Base-by-base conservation (phyloP, 108 stramenopile genomes). In the Fistulifera solaris region DNA sequence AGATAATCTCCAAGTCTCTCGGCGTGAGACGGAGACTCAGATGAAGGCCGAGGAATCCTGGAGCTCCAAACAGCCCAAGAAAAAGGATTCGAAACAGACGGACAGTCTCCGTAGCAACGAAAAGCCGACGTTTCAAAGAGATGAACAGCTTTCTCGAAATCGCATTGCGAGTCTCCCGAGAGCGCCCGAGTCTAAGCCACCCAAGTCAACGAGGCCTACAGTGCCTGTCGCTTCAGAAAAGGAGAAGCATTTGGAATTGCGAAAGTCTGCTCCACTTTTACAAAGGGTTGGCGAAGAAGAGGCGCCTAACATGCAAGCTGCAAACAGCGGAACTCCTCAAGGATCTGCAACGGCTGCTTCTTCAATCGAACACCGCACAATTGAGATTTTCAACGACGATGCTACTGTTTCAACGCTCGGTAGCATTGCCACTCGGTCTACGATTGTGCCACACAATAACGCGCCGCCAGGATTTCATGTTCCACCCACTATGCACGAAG, bases 41-140 rank as follows among this genome's bases (percentile, higher is more conserved):
- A 31, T 28, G 17, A 19, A 55, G 16, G 40, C 11, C 40, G 12
- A n/a, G 12, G 27, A 65, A 0, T 6, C 44, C 38, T 22, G 27
- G 40, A 45, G 21, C 13, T 12, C 17, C 16, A 59, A 55, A 16
- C 10, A 25, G 10, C 23, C 48, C n/a, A 58, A 63, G 38, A 54
- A 55, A 22, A 40, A 26, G 3, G 24, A 16, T 18, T 10, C 14
- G 62, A 55, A 55, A 1, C 25, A 14, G 22, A 31, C 1, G 22
- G 0, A 28, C 12, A 47, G 19, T 55, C 54, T 22, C 6, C n/a
- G 27, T 28, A 18, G 3, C 51, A 28, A 28, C n/a, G 57, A 62
- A 75, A 78, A 60, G 75, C 70, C 50, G 75, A 59, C 15, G 17
- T 48, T 13, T 55, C 27, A 2, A 51, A 51, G 5, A 51, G 50